Base-by-base conservation (phyloP, 208 protist species). In the Angomonas ambiguus region DNA sequence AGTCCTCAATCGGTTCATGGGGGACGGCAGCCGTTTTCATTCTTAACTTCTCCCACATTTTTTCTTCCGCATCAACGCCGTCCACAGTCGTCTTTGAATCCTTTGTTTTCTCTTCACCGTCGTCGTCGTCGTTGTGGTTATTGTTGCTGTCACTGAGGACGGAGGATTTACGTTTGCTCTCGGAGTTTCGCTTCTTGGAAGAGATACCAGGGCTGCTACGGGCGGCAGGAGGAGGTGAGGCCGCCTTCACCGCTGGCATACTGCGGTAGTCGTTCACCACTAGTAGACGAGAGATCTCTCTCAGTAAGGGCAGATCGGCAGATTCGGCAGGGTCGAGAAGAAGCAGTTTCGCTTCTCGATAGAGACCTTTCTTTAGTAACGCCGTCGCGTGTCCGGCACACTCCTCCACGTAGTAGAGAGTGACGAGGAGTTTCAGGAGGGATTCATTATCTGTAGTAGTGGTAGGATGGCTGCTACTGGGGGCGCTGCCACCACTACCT, bases 31-130 rank as follows among this genome's bases (percentile, higher is more conserved):
- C 24, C 20, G 58, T 34, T 34, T 62, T 62, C 34, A 51, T 62
- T 24, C 58, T 27, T 35, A 62, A 27, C 20, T 48, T 62, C 33
- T 62, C 58, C 58, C 58, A 62, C 58, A 62, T 62, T 25, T 62
- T 42, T 31, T 62, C 58, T 51, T 62, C 58, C 3, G 30, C 25
- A 20, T 30, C 38, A 34, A 25, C 31, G 32, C 4, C 32, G 34
- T 1, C 58, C 58, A 32, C 3, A 34, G 11, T 24, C 6, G 28
- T 18, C 28, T 28, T 10, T 48, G 11, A 28, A 2, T 6, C n/a
- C 30, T n/a, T 13, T 18, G 4, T 31, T 28, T 41, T 33, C 4
- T 60, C 30, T 6, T 33, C 16, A 10, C n/a, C 24, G 3, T 28
- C 30, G 55, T 62, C 32, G 58, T 62, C 27, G 49, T 62, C 33